Evolutionary conservation across 2,329 filamentous ascomycete genomes (phyloP).

Genomic region (Fusarium pilosicola): DNA sequence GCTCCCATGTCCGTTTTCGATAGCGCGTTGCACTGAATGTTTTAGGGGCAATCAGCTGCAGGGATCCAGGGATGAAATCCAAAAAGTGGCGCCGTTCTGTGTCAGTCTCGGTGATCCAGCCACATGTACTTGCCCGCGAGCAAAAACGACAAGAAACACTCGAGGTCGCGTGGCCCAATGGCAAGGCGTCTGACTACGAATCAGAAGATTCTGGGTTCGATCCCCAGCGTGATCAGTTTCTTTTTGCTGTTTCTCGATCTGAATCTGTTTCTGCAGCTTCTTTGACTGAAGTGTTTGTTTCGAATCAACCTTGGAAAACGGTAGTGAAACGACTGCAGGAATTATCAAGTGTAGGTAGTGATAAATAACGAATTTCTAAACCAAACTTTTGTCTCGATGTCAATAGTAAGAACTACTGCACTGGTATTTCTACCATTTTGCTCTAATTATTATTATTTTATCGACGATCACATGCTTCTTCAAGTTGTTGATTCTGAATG

Average conservation of each 20-base stretch:
- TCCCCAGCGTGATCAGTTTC: constrained; percentile 36
- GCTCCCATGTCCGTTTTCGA: constrained; percentile 23
- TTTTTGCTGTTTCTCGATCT: not conserved
- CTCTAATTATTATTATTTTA: not conserved
- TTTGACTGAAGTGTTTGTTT: not conserved
- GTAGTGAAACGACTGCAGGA: no score
- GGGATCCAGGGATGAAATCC: constrained; percentile 9
- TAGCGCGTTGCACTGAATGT: constrained; percentile 35
- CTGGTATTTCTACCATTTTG: not conserved
- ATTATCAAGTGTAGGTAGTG: not conserved
- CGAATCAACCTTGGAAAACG: not conserved
- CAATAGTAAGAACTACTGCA: not conserved
- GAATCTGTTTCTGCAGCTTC: not conserved
- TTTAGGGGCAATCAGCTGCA: constrained; percentile 40
- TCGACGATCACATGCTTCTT: not conserved
- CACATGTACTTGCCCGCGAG: not conserved
- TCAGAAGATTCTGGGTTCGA: constrained; percentile 46
- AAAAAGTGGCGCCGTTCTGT: not conserved
- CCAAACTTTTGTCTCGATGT: not conserved
- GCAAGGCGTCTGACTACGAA: constrained; percentile 46
- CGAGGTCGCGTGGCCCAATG: constrained; percentile 35
- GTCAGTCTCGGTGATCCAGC: fast-evolving
- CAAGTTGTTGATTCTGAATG: not conserved
- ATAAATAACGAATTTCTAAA: no score
- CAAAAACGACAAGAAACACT: not conserved